Percentiles rank a stretch among this genome's conserved stretches.
These are phyloP conservation scores for Aspergillus sp. DNA, from an alignment of 2,329 filamentous ascomycete genomes.

Conservation along the genomic window DNA sequence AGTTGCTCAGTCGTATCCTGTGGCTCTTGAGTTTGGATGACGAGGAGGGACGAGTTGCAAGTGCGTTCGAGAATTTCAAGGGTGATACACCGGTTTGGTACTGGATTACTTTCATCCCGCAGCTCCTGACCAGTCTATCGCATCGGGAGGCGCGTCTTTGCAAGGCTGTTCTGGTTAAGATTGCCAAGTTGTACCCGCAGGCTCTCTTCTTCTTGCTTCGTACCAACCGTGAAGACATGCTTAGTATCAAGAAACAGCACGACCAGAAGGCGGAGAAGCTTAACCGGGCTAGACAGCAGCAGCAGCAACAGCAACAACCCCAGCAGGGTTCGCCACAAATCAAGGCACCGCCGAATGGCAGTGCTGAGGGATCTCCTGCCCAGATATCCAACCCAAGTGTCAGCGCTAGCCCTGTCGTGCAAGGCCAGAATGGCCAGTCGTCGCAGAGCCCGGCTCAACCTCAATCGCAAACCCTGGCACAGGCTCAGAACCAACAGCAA, in stretches of 20 bases:
- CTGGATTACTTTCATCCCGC: conserved; percentile 98
- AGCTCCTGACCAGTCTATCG: conserved; percentile 82
- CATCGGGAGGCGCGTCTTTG: conserved; percentile 86
- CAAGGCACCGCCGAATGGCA: conserved; percentile 32
- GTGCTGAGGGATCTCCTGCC: conserved; percentile 35
- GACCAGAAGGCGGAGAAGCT: conserved; percentile 54
- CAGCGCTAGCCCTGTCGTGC: conserved; percentile 30
- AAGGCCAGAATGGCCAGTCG: conserved; percentile 12
- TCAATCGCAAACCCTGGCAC: conserved; percentile 7
- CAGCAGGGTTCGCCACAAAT: conserved; percentile 36
- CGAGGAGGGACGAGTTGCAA: conserved; percentile 68
- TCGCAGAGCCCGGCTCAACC: conserved; percentile 10
- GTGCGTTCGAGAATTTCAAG: conserved; percentile 91
- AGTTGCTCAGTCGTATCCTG: conserved; percentile 82
- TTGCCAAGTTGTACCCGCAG: conserved; percentile 93
- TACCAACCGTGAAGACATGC: conserved; percentile 89
- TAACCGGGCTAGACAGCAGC: conserved; percentile 58
- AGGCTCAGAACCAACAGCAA: conserved; percentile 1
- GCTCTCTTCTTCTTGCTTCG: conserved; percentile 91
- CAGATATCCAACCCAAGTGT: conserved; percentile 44
- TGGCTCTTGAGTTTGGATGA: conserved; percentile 95
- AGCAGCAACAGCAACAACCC: conserved; percentile 47
- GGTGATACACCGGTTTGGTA: conserved; percentile 98
- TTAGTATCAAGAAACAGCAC: conserved; percentile 81
- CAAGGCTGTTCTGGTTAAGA: conserved; percentile 77